Base-by-base conservation (phyloP, 331 rosid genomes). In the Spiraea crenata region DNA sequence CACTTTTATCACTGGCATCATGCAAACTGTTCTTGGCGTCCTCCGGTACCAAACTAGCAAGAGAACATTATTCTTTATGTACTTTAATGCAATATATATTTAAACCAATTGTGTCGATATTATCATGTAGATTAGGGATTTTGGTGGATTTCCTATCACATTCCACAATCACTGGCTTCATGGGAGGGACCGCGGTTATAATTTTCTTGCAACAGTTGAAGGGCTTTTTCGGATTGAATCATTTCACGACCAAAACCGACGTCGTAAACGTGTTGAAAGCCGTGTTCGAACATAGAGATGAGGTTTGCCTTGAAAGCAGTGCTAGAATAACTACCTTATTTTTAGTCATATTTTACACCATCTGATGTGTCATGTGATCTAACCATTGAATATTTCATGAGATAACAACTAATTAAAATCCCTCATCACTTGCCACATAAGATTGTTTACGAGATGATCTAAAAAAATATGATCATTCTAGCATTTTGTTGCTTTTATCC, bases 81-180 rank as follows among this genome's bases (percentile, higher is more conserved):
- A n/a, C 45, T 2, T 12, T 4, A 19, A 11, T 31, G 6, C 34
- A 38, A 19, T 60, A 51, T 17, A 8, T 20, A 70, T 7, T 20
- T 19, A 55, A 39, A 17, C 10, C 19, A 41, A 25, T 41, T 41
- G 14, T 69, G 7, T 25, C 31, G 41, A 50, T 49, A 11, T 67
- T 25, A 25, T 25, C 31, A 25, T 25, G 74, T 73, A 93, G 97
- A 78, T 31, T 93, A 17, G 97, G 98, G 51, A 89, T 93, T 65
- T 70, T 93, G 59, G 97, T 93, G 71, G 98, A 93, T 79, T 93
- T 93, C 81, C 86, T 93, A 72, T 90, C 98, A 3, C 96, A 90
- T 82, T 84, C 98, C 10, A 90, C 97, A 47, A 90, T 93, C 65
- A 79, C 86, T 48, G 98, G 97, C 11, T 93, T 93, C 68, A 90